Evolutionary conservation across 495 filamentous ascomycete genomes (phyloP), one percentile per base, ranked within the genome.

Genomic region (Cercophora scortea): DNA sequence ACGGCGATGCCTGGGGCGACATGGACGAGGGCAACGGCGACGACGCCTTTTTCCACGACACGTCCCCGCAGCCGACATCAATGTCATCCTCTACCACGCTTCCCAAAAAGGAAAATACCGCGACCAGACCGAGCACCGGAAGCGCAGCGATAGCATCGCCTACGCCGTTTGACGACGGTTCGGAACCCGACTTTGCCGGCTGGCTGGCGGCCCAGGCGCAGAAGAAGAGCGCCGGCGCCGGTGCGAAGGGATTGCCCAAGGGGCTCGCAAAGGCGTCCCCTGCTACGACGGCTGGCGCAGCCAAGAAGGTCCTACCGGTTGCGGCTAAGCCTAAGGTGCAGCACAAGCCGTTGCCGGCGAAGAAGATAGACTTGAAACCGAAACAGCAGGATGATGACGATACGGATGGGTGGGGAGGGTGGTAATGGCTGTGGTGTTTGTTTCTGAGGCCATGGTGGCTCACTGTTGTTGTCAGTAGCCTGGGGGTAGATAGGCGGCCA

Each of bases 151-250:
- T 8, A 42, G 18, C 43, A 0, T 61, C 67, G 9, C 55, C 72
- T 0, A 63, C 72, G 11, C 77, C 82, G 0, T 94, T 85, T 55
- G 87, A 90, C 54, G 89, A 94, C 60, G 83, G 84, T 33, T 85
- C 84, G 3, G 90, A 96, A 61, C 90, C 90, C 2, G 91, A 96
- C 64, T 96, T 96, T 68, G 91, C 90, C 16, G 89, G 88, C 6
- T 95, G 91, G 90, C 67, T 96, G 42, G 88, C 87, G 9, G 89
- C 89, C 13, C 90, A 95, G 67, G 79, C 83, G 16, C 71, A 85
- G 57, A 79, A 86, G 54, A 95, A 92, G 68, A 70, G 59, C 4
- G 57, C 59, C 1, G 77, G 80, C 51, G 50, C 46, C 0, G 54
- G 46, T 0, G 55, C 35, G 2, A 87, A 84, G 49, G 73, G 81